Base-by-base conservation (phyloP, 306 rosid species). In the Vigna radiata region DNA sequence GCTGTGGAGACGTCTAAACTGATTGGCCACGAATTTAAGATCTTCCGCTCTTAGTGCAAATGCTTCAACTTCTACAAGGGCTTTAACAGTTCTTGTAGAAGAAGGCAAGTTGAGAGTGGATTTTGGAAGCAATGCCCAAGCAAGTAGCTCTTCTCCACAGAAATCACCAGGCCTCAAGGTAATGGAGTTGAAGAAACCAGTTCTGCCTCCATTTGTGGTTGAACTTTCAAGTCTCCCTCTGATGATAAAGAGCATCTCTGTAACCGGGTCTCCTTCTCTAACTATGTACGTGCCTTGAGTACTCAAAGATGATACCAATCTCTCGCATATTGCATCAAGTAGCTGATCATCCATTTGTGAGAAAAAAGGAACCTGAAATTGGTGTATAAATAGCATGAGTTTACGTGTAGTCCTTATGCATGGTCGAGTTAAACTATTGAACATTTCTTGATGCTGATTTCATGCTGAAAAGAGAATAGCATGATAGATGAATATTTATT, bases 81-180 rank as follows among this genome's bases (percentile, higher is more conserved):
- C 82, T 37, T 27, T 81, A n/a, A 94, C 97, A 4, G 98, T 90
- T 82, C 97, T 89, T n/a, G 98, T 94, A 6, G 98, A 94, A 75
- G 89, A 86, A 64, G 98, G 97, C 80, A 92, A 83, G 80, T 90
- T 94, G 85, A 81, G 85, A 12, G 93, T 86, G 14, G 92, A 89
- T 70, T 90, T 90, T 50, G 97, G 97, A 81, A 91, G 95, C 89
- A 94, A 79, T 53, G 98, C 98, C 98, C 98, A 94, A 33, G 97
- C 88, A 67, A 94, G 95, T 36, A 92, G 78, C 86, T 94, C 97
- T 82, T 92, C 98, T 29, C 98, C 98, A 79, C 98, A 94, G 69
- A 94, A 92, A 73, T 94, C 98, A 3, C 98, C 96, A 0, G 96
- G 96, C 23, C 90, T 88, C 27, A 92, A 71, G 25, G 95, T 86